Evolutionary conservation across 2,329 filamentous ascomycete genomes (phyloP).

Genomic region (Trichoderma hamatum): DNA sequence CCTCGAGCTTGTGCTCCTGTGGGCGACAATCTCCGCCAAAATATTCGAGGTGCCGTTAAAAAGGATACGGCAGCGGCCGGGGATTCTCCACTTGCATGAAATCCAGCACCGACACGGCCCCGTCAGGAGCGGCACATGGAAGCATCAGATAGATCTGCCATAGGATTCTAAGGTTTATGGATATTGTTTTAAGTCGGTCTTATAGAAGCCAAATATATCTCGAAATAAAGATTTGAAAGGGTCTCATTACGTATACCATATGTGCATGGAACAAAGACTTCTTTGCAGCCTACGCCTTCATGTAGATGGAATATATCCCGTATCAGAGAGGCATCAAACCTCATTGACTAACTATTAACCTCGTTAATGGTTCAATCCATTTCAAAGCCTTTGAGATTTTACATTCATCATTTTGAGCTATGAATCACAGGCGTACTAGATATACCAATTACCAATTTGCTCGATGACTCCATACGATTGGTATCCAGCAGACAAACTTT

Average conservation of each 20-base stretch:
- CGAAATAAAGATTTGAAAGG: too few species aligned
- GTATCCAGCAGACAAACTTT: not conserved
- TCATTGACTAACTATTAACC: too few species aligned
- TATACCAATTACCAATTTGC: not conserved
- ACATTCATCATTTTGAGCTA: not conserved
- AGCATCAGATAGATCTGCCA: not conserved
- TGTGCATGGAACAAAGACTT: too few species aligned
- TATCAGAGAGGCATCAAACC: too few species aligned
- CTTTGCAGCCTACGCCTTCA: too few species aligned
- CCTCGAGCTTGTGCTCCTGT: not conserved
- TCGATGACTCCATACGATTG: not conserved
- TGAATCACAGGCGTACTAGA: not conserved
- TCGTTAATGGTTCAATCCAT: too few species aligned
- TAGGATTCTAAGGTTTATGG: not conserved
- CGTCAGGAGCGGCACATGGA: not conserved
- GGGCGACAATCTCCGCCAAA: conserved; percentile 15
- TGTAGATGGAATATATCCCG: too few species aligned
- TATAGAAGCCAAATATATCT: too few species aligned
- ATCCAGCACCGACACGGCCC: not conserved
- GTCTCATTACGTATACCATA: too few species aligned
- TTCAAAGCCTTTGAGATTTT: not conserved
- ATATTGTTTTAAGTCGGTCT: too few species aligned
- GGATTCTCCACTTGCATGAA: not conserved
- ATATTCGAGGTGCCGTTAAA: not conserved
- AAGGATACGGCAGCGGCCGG: not conserved